Evolutionary conservation across 2,329 filamentous ascomycete genomes (phyloP).

Genomic region (Aspergillus tanneri): DNA sequence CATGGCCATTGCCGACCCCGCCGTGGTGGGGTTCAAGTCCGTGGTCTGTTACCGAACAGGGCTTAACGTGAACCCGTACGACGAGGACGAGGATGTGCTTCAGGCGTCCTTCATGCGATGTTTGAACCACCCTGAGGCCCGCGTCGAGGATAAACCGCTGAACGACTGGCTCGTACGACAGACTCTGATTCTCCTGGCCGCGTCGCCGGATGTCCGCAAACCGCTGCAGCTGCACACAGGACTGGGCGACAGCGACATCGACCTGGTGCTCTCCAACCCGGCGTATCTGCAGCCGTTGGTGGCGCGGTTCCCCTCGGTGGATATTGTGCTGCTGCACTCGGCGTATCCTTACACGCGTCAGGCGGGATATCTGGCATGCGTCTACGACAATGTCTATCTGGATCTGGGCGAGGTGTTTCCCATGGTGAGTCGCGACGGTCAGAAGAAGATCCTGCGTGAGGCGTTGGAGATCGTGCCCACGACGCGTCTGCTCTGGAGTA

Average conservation of each 20-base stretch:
- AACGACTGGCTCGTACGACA: constrained; percentile 69
- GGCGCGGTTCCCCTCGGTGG: constrained; percentile 64
- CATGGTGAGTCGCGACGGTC: constrained; percentile 71
- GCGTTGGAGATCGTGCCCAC: constrained; percentile 73
- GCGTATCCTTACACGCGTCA: constrained; percentile 79
- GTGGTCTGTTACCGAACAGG: constrained; percentile 80
- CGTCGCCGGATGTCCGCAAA: constrained; percentile 54
- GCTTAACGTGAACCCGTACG: constrained; percentile 57
- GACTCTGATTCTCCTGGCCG: constrained; percentile 59
- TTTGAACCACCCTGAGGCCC: constrained; percentile 28
- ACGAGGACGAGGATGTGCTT: constrained; percentile 34
- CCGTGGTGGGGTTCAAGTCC: constrained; percentile 78
- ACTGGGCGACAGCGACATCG: constrained; percentile 76
- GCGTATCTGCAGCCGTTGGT: constrained; percentile 74
- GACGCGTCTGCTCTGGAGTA: constrained; percentile 76
- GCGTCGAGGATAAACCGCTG: constrained; percentile 61
- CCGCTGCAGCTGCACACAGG: constrained; percentile 83
- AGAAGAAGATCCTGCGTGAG: constrained; percentile 68
- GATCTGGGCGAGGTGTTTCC: constrained; percentile 84
- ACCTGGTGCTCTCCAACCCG: constrained; percentile 67
- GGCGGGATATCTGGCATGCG: constrained; percentile 72
- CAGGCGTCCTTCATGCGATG: constrained; percentile 30
- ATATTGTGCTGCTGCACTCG: constrained; percentile 76
- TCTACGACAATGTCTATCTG: constrained; percentile 76
- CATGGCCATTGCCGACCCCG: constrained; percentile 60